A percentile compares a stretch with the other conserved stretches of the same genome.
phyloP scores from a whole-genome alignment of 1,284 basidiomycete species.

The Gymnopus androsaceus region DNA sequence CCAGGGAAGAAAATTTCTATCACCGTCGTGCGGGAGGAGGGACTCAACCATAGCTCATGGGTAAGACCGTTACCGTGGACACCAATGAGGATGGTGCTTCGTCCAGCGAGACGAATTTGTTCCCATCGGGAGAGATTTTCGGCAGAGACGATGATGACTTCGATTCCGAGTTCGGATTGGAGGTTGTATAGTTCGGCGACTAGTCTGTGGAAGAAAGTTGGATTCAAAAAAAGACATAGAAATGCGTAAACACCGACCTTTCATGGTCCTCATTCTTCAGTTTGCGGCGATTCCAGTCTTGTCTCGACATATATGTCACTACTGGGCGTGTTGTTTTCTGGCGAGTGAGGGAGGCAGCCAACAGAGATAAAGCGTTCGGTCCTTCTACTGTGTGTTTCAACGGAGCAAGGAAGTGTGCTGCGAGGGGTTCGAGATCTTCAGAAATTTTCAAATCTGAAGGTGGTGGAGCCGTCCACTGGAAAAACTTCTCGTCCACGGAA shows the following conservation, averaged over 20 bases:
- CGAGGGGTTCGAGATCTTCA: constrained; percentile 8
- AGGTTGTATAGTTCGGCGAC: constrained; percentile 34
- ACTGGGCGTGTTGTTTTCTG: constrained; percentile 26
- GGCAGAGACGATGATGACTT: constrained; percentile 36
- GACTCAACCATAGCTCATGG: constrained; percentile 77
- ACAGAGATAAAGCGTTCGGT: not conserved
- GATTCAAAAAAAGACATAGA: not conserved
- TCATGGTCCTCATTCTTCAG: constrained; percentile 34
- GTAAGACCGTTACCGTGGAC: constrained; percentile 84
- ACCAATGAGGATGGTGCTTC: constrained; percentile 62
- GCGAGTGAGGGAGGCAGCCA: constrained; percentile 4
- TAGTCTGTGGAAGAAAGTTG: constrained; percentile 15
- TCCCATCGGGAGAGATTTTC: constrained; percentile 35
- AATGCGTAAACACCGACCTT: not conserved
- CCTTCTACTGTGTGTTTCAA: not conserved
- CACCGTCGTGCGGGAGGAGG: constrained; percentile 63
- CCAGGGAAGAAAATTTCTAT: constrained; percentile 81
- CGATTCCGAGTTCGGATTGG: constrained; percentile 35
- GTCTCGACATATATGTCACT: constrained; percentile 43
- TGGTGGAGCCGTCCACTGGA: not conserved
- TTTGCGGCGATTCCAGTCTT: constrained; percentile 32
- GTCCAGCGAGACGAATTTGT: constrained; percentile 37
- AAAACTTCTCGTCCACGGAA: constrained; percentile 4
- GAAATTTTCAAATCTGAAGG: constrained; percentile 8
- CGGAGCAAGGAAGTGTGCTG: not conserved